Base-by-base conservation (phyloP, 352 stramenopile genomes). In the Phytophthora idaei region DNA sequence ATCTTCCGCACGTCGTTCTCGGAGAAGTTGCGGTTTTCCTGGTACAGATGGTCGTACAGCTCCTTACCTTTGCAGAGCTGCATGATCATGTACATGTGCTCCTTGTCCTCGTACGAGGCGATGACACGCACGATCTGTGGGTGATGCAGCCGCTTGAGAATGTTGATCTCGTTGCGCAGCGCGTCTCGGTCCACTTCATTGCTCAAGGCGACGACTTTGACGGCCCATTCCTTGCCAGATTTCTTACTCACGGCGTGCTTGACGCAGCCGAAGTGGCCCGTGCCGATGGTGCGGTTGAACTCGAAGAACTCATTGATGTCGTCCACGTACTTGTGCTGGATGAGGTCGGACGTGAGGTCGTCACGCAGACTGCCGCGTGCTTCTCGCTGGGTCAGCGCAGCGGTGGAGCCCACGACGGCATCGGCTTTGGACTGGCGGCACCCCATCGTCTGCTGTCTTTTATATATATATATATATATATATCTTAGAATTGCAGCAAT, bases 21-120 rank as follows among this genome's bases (percentile, higher is more conserved):
- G 1, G 71, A 82, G 59, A 94, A 91, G 14, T 58, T 39, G 39
- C 81, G 81, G n/a, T 76, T 58, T 28, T 85, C 81, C 58, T 83
- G 80, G 71, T 93, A 92, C 59, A 94, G 53, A 48, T 91, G 75
- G 15, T 92, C 78, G 65, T 90, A 94, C 12, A 95, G 70, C 46
- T 92, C 85, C 47, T 92, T 90, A 52, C 87, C 87, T 51, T 90
- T 87, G 50, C 86, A 90, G n/a, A 93, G 76, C 67, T 95, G 82
- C 81, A 92, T 93, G 66, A 92, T 77, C 83, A 95, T 93, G 76
- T 95, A 95, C 80, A 95, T 91, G 61, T 85, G 77, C 57, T 90
- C 66, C 49, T 74, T 76, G 67, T 94, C 85, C 59, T 94, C 86
- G 57, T 92, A 94, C 36, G 82, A 93, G 25, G 75, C 78, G 36